phyloP scores from a whole-genome alignment of 179 eudicot species.

The Beta macrorhiza region DNA sequence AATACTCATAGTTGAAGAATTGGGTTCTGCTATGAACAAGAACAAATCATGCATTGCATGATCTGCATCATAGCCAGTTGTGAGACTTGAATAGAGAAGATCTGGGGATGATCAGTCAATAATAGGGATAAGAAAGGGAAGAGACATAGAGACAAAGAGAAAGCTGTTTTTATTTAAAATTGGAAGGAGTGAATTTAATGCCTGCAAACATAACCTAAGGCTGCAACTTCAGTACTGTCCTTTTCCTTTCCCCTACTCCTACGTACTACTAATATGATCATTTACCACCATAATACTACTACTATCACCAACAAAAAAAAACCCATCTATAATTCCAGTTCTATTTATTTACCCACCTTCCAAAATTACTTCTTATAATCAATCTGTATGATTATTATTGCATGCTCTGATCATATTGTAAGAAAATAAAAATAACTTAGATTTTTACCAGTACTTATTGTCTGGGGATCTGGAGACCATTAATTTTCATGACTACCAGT shows the following conservation, averaged over 20 bases:
- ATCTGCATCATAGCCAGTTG: neutral
- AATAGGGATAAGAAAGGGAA: constrained; percentile 13
- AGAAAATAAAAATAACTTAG: neutral
- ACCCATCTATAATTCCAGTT: neutral
- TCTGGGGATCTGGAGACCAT: constrained; percentile 34
- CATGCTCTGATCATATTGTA: neutral
- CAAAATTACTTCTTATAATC: too few species aligned
- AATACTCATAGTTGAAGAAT: neutral
- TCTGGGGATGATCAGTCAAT: constrained; percentile 5
- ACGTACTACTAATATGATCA: neutral
- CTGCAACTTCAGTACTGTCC: neutral
- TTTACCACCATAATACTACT: neutral
- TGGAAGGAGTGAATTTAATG: neutral
- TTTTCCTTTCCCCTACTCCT: neutral
- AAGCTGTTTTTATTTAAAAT: neutral
- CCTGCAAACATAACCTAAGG: neutral
- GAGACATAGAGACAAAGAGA: constrained; percentile 15
- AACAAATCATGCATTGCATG: neutral
- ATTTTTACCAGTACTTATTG: constrained; percentile 11
- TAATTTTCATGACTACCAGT: constrained; percentile 26
- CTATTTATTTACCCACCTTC: too few species aligned
- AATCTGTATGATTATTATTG: neutral
- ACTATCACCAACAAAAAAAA: neutral
- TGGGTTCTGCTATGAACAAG: neutral
- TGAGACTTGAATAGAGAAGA: neutral